phyloP scores from a whole-genome alignment of 2,329 filamentous ascomycete genomes.

The Ophiostoma ulmi region DNA sequence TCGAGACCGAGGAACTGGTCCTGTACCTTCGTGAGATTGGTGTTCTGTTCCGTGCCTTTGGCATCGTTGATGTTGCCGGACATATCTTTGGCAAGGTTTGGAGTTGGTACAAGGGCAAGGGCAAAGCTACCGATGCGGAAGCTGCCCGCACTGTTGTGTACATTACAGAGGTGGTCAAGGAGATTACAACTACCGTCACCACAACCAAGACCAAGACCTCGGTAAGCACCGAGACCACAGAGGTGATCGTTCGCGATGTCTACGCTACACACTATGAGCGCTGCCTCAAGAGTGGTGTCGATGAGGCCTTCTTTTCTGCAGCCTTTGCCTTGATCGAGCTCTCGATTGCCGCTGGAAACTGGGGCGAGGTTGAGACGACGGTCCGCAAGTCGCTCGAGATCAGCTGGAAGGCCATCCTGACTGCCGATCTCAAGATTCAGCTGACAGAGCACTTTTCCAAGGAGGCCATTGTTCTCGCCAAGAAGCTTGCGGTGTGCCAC shows the following conservation, averaged over 20 bases:
- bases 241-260: slow-evolving; percentile 32
- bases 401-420: slow-evolving; percentile 38
- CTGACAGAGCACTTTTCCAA: slow-evolving; percentile 32
- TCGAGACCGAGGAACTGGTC: slow-evolving; percentile 35
- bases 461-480: slow-evolving; percentile 35
- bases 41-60: slow-evolving; percentile 33
- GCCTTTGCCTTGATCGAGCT: slow-evolving; percentile 36
- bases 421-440: slow-evolving; percentile 32
- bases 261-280: slow-evolving; percentile 32
- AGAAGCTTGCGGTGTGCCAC: slow-evolving; percentile 36
- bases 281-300: slow-evolving; percentile 34
- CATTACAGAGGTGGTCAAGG: slow-evolving; percentile 39
- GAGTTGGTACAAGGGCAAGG: slow-evolving; percentile 38
- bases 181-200: slow-evolving; percentile 36
- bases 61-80: slow-evolving; percentile 35
- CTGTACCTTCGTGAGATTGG: slow-evolving; percentile 37
- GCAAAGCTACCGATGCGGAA: slow-evolving; percentile 34
- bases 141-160: slow-evolving; percentile 35
- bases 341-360: slow-evolving; percentile 33
- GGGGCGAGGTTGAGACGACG: slow-evolving; percentile 36
- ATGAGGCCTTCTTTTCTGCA: slow-evolving; percentile 36
- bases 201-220: slow-evolving; percentile 36
- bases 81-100: slow-evolving; percentile 38
- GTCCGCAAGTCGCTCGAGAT: slow-evolving; percentile 37
- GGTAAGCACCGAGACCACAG: slow-evolving; percentile 35